Percentiles rank a stretch among this genome's conserved stretches.
Evolutionary conservation across 345 rosid species (phyloP).

Genomic region (Lepidium aucheri): DNA sequence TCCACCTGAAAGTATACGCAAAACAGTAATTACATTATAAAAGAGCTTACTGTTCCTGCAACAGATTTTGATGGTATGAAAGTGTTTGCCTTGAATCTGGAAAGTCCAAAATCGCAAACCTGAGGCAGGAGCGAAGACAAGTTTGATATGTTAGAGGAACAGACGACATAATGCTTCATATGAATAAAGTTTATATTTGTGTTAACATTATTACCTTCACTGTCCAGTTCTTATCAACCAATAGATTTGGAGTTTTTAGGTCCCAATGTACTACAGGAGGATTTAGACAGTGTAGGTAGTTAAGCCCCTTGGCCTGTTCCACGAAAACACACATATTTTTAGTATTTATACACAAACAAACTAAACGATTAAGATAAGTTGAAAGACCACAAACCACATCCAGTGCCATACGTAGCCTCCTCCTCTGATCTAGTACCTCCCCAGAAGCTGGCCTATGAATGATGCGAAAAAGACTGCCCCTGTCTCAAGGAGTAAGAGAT

Average conservation of each 20-base stretch:
- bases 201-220: constrained; percentile 52
- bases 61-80: constrained; percentile 90
- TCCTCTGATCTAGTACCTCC: constrained; percentile 78
- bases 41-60: constrained; percentile 83
- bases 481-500: constrained; percentile 19
- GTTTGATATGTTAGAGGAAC: neutral
- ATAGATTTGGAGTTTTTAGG: constrained; percentile 85
- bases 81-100: constrained; percentile 90
- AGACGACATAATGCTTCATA: neutral
- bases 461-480: constrained; percentile 93
- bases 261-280: constrained; percentile 99
- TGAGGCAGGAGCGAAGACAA: constrained; percentile 9
- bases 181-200: neutral
- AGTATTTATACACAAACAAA: neutral
- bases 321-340: constrained; percentile 10
- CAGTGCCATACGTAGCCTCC: constrained; percentile 82
- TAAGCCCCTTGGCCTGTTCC: constrained; percentile 90
- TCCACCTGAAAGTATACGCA: constrained; percentile 22
- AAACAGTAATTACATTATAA: neutral
- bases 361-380: neutral
- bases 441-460: constrained; percentile 84
- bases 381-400: constrained; percentile 64
- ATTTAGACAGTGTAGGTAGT: constrained; percentile 81
- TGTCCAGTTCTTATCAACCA: constrained; percentile 96
- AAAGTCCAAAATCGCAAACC: constrained; percentile 96